phyloP scores from a whole-genome alignment of 1,139 yeast genomes.

The Tardiomyces depauwii region DNA sequence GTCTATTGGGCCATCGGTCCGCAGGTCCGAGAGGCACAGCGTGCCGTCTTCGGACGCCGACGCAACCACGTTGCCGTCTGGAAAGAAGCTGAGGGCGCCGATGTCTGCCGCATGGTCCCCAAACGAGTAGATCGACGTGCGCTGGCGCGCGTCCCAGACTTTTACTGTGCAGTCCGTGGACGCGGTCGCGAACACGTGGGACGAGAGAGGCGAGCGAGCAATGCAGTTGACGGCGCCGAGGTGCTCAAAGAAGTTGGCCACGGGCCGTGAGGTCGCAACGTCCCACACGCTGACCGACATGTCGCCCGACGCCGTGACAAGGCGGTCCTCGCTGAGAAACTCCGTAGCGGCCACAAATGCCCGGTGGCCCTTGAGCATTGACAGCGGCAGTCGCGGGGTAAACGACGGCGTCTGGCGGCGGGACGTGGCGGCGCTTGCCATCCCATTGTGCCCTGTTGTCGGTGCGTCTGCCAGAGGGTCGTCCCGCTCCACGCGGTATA shows the following conservation, averaged over 20 bases:
- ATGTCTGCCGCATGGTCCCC: constrained; percentile 54
- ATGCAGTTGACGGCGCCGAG: constrained; percentile 68
- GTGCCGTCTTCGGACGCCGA: constrained; percentile 68
- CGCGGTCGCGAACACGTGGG: constrained; percentile 49
- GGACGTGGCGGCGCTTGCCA: constrained; percentile 12
- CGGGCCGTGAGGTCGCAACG: constrained; percentile 30
- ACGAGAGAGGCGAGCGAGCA: constrained; percentile 23
- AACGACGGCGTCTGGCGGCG: constrained; percentile 10
- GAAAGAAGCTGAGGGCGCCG: constrained; percentile 53
- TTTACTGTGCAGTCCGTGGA: constrained; percentile 65
- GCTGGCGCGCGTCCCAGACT: constrained; percentile 58
- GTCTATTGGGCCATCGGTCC: constrained; percentile 65
- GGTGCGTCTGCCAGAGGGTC: constrained; percentile 6
- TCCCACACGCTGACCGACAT: constrained; percentile 81
- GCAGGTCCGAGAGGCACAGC: constrained; percentile 59
- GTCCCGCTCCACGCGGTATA: constrained; percentile 47
- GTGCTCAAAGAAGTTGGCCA: constrained; percentile 39
- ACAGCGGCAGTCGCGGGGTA: constrained; percentile 28
- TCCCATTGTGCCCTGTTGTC: neutral
- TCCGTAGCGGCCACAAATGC: constrained; percentile 74
- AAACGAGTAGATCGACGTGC: constrained; percentile 47
- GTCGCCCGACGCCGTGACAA: constrained; percentile 75
- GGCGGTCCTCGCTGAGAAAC: constrained; percentile 44
- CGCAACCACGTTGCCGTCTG: constrained; percentile 45
- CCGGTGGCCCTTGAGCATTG: constrained; percentile 64